A percentile compares a stretch with the other conserved stretches of the same genome.
phyloP scores from a whole-genome alignment of 2,329 filamentous ascomycete species.

The Emmonsiellopsis sp. region DNA sequence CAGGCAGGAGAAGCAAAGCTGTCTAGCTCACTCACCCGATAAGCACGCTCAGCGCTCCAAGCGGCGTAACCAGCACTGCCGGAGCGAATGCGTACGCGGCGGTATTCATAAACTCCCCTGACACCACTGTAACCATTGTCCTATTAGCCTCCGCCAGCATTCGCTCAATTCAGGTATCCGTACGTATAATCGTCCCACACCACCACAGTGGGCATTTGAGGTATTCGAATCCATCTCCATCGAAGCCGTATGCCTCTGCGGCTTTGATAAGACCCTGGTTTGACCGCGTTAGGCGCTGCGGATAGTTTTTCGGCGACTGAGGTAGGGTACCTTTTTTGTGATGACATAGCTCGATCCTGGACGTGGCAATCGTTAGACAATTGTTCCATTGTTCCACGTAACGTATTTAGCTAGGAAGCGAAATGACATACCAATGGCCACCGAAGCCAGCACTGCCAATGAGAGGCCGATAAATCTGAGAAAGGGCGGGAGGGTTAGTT shows the following conservation, averaged over 20 bases:
- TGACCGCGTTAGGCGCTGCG: neutral
- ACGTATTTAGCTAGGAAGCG: neutral
- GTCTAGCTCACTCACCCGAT: slow-evolving; percentile 54
- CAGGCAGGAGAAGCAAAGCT: slow-evolving; percentile 6
- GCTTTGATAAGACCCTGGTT: slow-evolving; percentile 79
- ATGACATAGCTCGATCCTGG: slow-evolving; percentile 94
- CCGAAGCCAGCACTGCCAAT: slow-evolving; percentile 38
- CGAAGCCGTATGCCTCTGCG: slow-evolving; percentile 85
- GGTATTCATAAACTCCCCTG: slow-evolving; percentile 95
- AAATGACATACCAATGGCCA: slow-evolving; percentile 34
- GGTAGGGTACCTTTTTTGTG: slow-evolving; percentile 77
- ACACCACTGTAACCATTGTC: slow-evolving; percentile 54
- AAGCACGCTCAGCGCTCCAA: slow-evolving; percentile 87
- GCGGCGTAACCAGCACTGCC: slow-evolving; percentile 92
- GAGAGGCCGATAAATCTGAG: slow-evolving; percentile 38
- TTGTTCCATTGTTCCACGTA: neutral
- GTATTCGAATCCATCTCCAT: slow-evolving; percentile 93
- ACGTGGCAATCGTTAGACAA: neutral
- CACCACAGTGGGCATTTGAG: slow-evolving; percentile 91
- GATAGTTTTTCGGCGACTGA: neutral
- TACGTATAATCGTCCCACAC: slow-evolving; percentile 84
- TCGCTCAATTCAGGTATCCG: slow-evolving; percentile 24
- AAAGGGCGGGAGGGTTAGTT: no score
- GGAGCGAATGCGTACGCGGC: slow-evolving; percentile 96
- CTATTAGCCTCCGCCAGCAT: neutral